Evolutionary conservation across 1,139 yeast species (phyloP), one percentile per base, ranked within the genome.

Genomic region (Suhomyces anneliseae): DNA sequence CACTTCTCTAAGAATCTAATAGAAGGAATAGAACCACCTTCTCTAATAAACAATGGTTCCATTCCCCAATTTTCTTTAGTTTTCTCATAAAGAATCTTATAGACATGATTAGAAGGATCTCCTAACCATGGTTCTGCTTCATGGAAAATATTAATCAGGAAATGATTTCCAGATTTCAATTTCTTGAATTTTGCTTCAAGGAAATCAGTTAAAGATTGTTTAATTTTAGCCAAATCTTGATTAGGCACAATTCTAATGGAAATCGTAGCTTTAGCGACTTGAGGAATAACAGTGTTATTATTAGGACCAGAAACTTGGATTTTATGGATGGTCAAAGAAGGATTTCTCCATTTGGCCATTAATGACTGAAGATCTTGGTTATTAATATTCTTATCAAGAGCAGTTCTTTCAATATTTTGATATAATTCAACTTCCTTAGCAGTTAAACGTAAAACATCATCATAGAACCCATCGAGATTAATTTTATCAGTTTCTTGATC

Each of bases 91-190:
- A 92, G 70, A 8, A 86, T 74, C 55, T 79, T 75, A 64, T 88
- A 93, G 1, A 92, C 89, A 37, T 76, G 76, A 60, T 87, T 90
- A 9, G 75, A 65, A 6, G 93, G 87, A 56, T 93, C 90, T 5
- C 97, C 98, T 10, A 93, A 70, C 99, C 99, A 93, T 2, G 98
- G 96, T 59, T 92, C 98, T 0, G 96, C 96, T 59, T 87, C 93
- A 59, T 90, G 90, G 54, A 84, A 76, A 36, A 90, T 77, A 35
- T 78, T 72, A 19, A 92, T 68, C 14, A 69, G 65, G 34, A 92
- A 60, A 36, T 75, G 73, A 64, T 93, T 93, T 8, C 76, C 78
- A 0, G 95, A 78, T 4, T 72, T 60, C 40, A 90, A 66, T 8
- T 61, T 58, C 1, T 54, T 48, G 54, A 87, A 87, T 42, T 70